Evolutionary conservation across 179 eudicot genomes (phyloP).

Genomic region (Silene noctiflora): DNA sequence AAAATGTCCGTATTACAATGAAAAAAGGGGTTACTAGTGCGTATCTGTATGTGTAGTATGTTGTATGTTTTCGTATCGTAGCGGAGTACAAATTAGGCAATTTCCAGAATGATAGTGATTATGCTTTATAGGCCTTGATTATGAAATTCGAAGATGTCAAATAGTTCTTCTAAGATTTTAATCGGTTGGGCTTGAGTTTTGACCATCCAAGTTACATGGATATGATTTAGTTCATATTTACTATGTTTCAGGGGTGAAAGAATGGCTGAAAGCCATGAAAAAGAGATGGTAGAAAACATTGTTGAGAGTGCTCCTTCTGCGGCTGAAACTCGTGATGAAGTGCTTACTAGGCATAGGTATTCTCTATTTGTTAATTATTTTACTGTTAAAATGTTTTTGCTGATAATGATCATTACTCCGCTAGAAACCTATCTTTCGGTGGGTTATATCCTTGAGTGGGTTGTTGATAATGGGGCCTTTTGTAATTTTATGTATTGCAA

Average conservation of each 20-base stretch:
- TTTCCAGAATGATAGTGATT: too few relatives aligned
- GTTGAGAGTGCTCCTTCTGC: constrained; percentile 31
- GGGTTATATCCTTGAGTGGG: neutral
- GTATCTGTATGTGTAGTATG: too few relatives aligned
- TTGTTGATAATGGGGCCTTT: neutral
- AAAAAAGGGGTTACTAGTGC: too few relatives aligned
- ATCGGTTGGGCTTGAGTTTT: neutral
- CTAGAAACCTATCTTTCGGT: neutral
- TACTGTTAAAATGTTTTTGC: neutral
- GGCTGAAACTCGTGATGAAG: constrained; percentile 73
- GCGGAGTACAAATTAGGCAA: too few relatives aligned
- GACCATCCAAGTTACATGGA: neutral
- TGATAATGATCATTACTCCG: neutral
- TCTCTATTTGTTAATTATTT: neutral
- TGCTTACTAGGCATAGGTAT: constrained; percentile 88
- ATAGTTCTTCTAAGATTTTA: neutral
- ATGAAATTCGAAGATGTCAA: neutral
- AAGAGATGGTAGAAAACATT: constrained; percentile 33
- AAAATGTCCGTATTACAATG: too few relatives aligned
- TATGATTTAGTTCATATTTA: constrained; percentile 1
- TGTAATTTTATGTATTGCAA: neutral
- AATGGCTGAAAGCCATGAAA: constrained; percentile 46
- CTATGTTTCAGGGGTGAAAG: constrained; percentile 22
- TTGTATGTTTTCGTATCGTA: too few relatives aligned
- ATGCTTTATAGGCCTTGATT: neutral